These are phyloP conservation scores for Saccharomycopsis malanga DNA, from an alignment of 805 yeast species.

Conservation along the genomic window DNA sequence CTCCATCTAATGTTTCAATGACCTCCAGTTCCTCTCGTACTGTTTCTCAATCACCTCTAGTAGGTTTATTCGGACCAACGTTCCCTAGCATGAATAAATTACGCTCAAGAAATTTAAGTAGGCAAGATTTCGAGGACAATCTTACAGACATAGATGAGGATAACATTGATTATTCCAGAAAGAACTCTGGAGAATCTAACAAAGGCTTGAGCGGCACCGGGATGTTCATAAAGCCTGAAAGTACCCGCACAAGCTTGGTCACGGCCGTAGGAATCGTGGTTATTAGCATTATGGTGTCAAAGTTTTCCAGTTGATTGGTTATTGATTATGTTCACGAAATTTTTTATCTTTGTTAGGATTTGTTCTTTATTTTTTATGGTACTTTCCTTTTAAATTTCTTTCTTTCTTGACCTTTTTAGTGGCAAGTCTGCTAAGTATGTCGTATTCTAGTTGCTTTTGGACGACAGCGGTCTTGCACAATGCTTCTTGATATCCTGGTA, in stretches of 20 bases:
- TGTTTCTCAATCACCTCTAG: conserved; percentile 1
- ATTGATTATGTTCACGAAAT: background rate
- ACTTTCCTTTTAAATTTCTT: too few species aligned
- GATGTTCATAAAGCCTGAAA: conserved; percentile 10
- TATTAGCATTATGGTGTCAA: conserved; percentile 12
- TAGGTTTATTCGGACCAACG: conserved; percentile 8
- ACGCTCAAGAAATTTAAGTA: background rate
- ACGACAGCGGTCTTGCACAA: too few species aligned
- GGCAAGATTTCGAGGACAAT: background rate
- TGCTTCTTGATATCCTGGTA: too few species aligned
- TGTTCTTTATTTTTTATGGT: background rate
- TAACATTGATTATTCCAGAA: background rate
- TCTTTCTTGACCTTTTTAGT: background rate
- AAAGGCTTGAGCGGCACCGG: background rate
- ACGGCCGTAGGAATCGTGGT: conserved; percentile 15
- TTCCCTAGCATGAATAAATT: background rate
- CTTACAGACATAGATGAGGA: background rate
- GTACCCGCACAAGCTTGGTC: conserved; percentile 7
- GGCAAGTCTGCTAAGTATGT: background rate
- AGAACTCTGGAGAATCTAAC: background rate
- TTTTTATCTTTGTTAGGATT: background rate
- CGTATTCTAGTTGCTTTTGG: background rate
- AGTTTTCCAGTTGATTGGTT: background rate
- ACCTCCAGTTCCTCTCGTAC: background rate
- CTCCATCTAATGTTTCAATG: conserved; percentile 6